A percentile compares a stretch with the other conserved stretches of the same genome.
Evolutionary conservation across 805 yeast genomes (phyloP).

Genomic region (Candida sithepensis): DNA sequence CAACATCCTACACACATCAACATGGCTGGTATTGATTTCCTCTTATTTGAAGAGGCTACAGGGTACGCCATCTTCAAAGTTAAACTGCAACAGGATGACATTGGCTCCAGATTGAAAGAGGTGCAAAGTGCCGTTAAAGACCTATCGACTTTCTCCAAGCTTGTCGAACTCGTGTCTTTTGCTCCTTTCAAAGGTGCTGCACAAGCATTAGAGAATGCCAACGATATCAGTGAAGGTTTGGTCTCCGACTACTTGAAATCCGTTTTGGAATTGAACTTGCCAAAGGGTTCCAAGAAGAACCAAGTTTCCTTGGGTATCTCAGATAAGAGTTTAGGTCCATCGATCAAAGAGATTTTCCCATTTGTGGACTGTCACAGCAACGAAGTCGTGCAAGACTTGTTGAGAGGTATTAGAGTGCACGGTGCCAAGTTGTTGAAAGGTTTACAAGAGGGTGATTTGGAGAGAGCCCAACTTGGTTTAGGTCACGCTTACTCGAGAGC

Average conservation of each 20-base stretch:
- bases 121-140: constrained; percentile 90
- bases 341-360: constrained; percentile 88
- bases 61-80: constrained; percentile 98
- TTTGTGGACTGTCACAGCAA: constrained; percentile 85
- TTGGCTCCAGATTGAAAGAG: constrained; percentile 87
- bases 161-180: constrained; percentile 89
- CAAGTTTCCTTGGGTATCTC: constrained; percentile 81
- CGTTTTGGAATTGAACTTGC: constrained; percentile 85
- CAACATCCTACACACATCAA: not conserved
- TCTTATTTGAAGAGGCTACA: constrained; percentile 96
- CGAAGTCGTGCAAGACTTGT: constrained; percentile 90
- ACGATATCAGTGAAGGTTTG: constrained; percentile 95
- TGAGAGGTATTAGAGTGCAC: constrained; percentile 91
- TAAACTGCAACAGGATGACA: constrained; percentile 86
- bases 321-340: constrained; percentile 94
- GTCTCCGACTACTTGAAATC: constrained; percentile 90
- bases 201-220: constrained; percentile 97
- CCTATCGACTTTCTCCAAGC: constrained; percentile 81
- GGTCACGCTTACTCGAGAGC: constrained; percentile 99
- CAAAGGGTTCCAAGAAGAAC: constrained; percentile 66
- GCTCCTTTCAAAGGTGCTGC: constrained; percentile 99
- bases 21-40: constrained; percentile 80
- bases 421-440: constrained; percentile 88
- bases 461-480: constrained; percentile 97
- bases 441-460: constrained; percentile 90